A percentile compares a stretch with the other conserved stretches of the same genome.
These are phyloP conservation scores for Myxozyma melibiosi DNA, from an alignment of 805 yeast genomes.

Conservation along the genomic window DNA sequence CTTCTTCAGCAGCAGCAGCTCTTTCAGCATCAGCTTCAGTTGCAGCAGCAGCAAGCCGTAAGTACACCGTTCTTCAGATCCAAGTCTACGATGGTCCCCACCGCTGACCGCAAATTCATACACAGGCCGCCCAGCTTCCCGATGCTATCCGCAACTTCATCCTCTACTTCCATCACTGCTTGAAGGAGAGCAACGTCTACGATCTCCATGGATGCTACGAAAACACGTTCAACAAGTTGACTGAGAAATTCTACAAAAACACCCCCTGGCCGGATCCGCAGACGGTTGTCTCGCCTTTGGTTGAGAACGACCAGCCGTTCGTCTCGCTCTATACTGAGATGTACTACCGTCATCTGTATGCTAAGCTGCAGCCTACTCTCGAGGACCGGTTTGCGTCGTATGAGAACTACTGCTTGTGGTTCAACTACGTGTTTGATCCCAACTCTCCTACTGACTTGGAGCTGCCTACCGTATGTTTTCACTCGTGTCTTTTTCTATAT, in stretches of 20 bases:
- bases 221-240: slow-evolving; percentile 49
- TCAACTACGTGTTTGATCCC: slow-evolving; percentile 50
- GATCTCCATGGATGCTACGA: slow-evolving; percentile 52
- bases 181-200: slow-evolving; percentile 48
- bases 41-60: slow-evolving; percentile 34
- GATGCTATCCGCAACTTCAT: slow-evolving; percentile 50
- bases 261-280: slow-evolving; percentile 53
- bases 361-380: slow-evolving; percentile 48
- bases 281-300: slow-evolving; percentile 48
- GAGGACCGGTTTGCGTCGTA: slow-evolving; percentile 52
- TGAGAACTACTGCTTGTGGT: slow-evolving; percentile 53
- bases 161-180: slow-evolving; percentile 48
- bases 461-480: slow-evolving; percentile 44
- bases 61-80: neutral
- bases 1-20: slow-evolving; percentile 41
- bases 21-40: slow-evolving; percentile 36
- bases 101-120: neutral
- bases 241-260: slow-evolving; percentile 49
- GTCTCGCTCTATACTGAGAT: slow-evolving; percentile 52
- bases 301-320: slow-evolving; percentile 50
- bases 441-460: slow-evolving; percentile 51
- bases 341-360: slow-evolving; percentile 54
- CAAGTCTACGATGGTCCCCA: neutral
- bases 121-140: slow-evolving; percentile 43
- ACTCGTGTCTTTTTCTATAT: neutral